phyloP scores from a whole-genome alignment of 2,329 filamentous ascomycete genomes.

The Lecanicillium sp. region DNA sequence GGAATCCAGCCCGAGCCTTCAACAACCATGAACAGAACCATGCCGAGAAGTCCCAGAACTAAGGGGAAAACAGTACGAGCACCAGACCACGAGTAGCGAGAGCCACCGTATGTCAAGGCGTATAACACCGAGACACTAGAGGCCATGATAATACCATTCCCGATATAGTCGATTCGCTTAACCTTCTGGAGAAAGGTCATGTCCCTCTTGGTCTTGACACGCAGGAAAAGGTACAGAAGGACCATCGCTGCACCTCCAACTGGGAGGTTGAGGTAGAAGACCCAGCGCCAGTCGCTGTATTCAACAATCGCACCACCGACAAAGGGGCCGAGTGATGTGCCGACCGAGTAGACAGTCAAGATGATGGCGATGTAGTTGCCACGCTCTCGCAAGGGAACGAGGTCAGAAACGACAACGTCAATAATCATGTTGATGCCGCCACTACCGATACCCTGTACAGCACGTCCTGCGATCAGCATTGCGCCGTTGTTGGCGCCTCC shows the following conservation, averaged over 20 bases:
- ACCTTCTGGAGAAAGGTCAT: slow-evolving; percentile 10
- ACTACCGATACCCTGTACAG: slow-evolving; percentile 29
- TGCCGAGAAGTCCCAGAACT: slow-evolving; percentile 26
- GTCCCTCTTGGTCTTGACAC: slow-evolving; percentile 11
- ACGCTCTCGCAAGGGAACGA: slow-evolving; percentile 36
- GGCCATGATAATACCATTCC: slow-evolving; percentile 28
- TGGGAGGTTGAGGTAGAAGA: slow-evolving; percentile 32
- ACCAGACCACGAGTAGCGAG: slow-evolving; percentile 6
- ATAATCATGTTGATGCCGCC: slow-evolving; percentile 16
- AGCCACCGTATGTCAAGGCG: slow-evolving; percentile 11
- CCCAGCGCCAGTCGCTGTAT: slow-evolving; percentile 26
- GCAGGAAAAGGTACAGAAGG: slow-evolving; percentile 13
- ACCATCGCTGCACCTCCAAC: slow-evolving; percentile 15
- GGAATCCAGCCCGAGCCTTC: slow-evolving; percentile 15
- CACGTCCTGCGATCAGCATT: slow-evolving; percentile 29
- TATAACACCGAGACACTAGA: slow-evolving; percentile 17
- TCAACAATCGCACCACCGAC: slow-evolving; percentile 15
- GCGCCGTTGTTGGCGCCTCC: slow-evolving; percentile 27
- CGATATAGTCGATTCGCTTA: slow-evolving; percentile 27
- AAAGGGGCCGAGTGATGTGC: slow-evolving; percentile 19
- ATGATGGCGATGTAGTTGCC: slow-evolving; percentile 27
- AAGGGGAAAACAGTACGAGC: slow-evolving; percentile 19
- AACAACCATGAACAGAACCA: slow-evolving; percentile 23
- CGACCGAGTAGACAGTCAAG: slow-evolving; percentile 20
- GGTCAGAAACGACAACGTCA: slow-evolving; percentile 25